Evolutionary conservation across 2,329 filamentous ascomycete species (phyloP), one percentile per base, ranked within the genome.

Genomic region (Arachnomyces sp.): DNA sequence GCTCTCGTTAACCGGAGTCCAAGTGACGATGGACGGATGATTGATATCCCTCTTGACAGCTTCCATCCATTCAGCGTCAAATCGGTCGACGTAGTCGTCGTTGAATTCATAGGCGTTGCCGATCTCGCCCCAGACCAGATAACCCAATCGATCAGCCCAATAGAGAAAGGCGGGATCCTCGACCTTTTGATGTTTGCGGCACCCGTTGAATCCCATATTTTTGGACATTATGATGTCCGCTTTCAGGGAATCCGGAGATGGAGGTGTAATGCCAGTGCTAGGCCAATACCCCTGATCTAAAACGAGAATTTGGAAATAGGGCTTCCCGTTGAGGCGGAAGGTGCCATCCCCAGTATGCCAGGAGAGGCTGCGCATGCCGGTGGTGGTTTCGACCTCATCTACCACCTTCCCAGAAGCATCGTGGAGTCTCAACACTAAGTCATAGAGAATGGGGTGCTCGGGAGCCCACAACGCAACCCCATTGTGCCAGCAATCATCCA

Each of bases 271-370:
- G 1, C 84, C 67, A 0, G 82, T 82, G 48, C 84, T 78, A 0
- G 79, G 80, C 81, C 81, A 85, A 54, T 72, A 84, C 0, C 82
- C 82, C 50, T 86, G 82, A 43, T 86, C 82, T 0, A 86, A 66
- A 0, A 80, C 80, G 3, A 81, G 77, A 35, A 83, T 79, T 28
- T 75, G 69, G 56, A 85, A 86, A 28, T 77, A 63, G 18, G 82
- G 82, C 40, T 82, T 69, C 13, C 78, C 80, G 44, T 86, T 86
- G 15, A 86, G 61, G 5, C 73, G 66, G 65, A 82, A 77, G 0
- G 75, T 73, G 0, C 74, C 69, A 45, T 80, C 74, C 2, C 73
- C 74, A 7, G 58, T 66, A 13, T 64, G 69, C 79, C 79, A 84
- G 44, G 74, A 64, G 0, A 84, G 57, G 0, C 77, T 79, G 2